Conservation (phyloP, 164 flowering plant species). For the Chloranthus sessilifolius region DNA sequence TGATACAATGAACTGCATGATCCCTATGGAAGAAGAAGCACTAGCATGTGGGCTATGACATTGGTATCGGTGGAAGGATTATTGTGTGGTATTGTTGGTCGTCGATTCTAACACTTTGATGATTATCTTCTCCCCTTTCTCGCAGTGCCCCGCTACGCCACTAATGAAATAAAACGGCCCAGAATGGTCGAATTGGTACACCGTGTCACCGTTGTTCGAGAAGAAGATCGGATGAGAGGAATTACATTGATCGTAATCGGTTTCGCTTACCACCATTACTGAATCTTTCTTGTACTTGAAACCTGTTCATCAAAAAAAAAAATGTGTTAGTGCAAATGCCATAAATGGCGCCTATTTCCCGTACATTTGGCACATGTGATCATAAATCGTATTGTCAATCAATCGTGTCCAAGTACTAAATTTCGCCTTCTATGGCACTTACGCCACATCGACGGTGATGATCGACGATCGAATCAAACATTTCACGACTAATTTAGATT, state of each 20-base stretch:
- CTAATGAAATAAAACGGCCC: constrained; percentile 71
- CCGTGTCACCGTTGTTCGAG: constrained; percentile 57
- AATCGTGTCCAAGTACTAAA: no score
- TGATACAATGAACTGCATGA: constrained; percentile 6
- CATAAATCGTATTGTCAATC: no score
- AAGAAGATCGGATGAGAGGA: constrained; percentile 43
- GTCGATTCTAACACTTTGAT: constrained; percentile 34
- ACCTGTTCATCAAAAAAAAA: no score
- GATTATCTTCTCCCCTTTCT: constrained; percentile 58
- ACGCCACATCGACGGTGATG: no score
- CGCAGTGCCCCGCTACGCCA: constrained; percentile 68
- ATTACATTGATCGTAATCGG: constrained; percentile 50
- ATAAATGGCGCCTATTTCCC: no score
- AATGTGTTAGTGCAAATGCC: no score
- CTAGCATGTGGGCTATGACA: neutral
- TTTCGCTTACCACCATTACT: constrained; percentile 48
- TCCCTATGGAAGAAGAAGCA: neutral
- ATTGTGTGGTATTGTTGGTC: constrained; percentile 1
- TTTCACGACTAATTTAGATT: no score
- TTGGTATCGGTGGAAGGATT: neutral
- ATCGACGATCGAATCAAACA: no score
- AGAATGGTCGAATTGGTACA: constrained; percentile 31
- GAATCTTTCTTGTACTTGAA: constrained; percentile 65
- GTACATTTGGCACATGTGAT: no score
- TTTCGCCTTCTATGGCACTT: no score